Conservation (phyloP, 2,329 filamentous ascomycete genomes). For the Epichloe coenophiala region DNA sequence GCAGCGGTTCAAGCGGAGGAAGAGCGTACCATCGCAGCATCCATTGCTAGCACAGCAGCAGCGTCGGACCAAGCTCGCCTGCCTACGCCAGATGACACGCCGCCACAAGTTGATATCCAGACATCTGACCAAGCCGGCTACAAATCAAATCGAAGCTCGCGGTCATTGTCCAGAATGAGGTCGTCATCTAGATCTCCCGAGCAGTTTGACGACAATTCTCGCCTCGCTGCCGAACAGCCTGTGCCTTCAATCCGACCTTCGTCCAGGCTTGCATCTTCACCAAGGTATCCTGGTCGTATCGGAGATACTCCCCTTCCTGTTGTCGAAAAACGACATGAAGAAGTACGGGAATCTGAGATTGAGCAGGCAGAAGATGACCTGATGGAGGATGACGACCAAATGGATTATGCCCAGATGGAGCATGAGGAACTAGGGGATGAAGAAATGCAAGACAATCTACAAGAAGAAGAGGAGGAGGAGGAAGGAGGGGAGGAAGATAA, state of each 20-base stretch:
- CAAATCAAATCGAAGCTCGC: constrained; percentile 8
- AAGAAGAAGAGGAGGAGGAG: not conserved
- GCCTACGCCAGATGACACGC: constrained; percentile 40
- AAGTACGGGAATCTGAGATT: not conserved
- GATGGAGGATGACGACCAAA: not conserved
- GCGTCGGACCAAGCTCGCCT: constrained; percentile 30
- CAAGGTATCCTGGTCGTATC: constrained; percentile 1
- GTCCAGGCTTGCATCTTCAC: not conserved
- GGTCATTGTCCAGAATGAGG: not conserved
- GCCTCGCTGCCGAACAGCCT: not conserved
- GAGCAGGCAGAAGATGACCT: not conserved
- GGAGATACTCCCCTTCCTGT: not conserved
- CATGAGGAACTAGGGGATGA: constrained; percentile 7
- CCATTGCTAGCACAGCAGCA: constrained; percentile 19
- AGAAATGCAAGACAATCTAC: not conserved
- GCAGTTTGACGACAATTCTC: not conserved
- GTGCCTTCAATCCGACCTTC: not conserved
- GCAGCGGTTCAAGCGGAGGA: constrained; percentile 5
- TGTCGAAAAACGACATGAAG: not conserved
- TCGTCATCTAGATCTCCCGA: constrained; percentile 1
- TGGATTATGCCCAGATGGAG: not conserved
- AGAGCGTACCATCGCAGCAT: constrained; percentile 6
- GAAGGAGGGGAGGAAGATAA: not conserved
- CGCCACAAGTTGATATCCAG: constrained; percentile 21
- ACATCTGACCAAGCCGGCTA: constrained; percentile 7